Base-by-base conservation (phyloP, 1,284 basidiomycete genomes). In the Cryptococcus neoformans region DNA sequence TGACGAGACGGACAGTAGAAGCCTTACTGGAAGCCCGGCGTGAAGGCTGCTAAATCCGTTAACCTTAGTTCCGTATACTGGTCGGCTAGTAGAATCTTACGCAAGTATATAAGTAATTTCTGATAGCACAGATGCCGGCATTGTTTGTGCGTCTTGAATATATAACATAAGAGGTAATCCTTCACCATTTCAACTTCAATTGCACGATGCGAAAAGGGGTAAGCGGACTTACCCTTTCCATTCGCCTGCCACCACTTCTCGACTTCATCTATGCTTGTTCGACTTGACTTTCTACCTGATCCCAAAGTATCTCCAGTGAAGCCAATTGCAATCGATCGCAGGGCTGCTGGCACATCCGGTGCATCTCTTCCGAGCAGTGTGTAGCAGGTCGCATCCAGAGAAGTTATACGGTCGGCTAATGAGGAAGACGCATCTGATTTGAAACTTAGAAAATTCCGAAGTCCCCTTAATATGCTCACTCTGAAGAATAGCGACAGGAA, bases 1-100 rank as follows among this genome's bases (percentile, higher is more conserved):
- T 9, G 68, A 69, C 1, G 73, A 68, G 0, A 73, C 71, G 7
- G 72, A 72, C 14, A 75, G 57, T 6, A 75, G 57, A 9, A 74
- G 54, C 10, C 71, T 63, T 9, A 73, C 49, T 0, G 67, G 68
- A 0, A 73, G 10, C 1, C 52, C 17, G 4, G 57, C 56, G 53
- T 70, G 70, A 9, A 72, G 56, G 3, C 72, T 69, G 54, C 17
- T 21, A n/a, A 47, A 7, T 37, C 21, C 11, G 1, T 36, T 12
- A 21, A 42, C 7, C 12, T 7, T 1, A 3, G 21, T 21, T 21
- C 3, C 21, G 21, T 21, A 21, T 3, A 12, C 49, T 17, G 21
- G 46, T n/a, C 7, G 2, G 8, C 6, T 6, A 17, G 10, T 14
- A n/a, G 28, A 10, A 21, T 62, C 67, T 47, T 45, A 72, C 72